These are phyloP conservation scores for Aureobasidium lini DNA, from an alignment of 2,329 filamentous ascomycete species.

Conservation along the genomic window DNA sequence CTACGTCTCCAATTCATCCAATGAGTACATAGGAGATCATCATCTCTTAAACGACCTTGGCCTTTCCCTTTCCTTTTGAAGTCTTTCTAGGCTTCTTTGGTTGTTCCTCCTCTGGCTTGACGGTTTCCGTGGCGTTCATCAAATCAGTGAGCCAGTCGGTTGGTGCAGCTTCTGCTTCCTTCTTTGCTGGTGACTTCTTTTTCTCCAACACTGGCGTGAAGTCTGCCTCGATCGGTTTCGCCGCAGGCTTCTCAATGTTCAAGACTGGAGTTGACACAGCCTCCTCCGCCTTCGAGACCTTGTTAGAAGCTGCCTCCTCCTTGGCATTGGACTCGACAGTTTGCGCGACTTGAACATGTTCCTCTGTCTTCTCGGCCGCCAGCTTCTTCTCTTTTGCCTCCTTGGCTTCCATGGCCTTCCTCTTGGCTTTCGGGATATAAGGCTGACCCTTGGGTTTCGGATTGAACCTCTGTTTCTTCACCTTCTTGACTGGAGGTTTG, in stretches of 20 bases:
- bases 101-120: background rate
- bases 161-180: background rate
- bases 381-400: background rate
- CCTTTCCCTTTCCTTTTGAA: background rate
- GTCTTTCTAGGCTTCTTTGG: background rate
- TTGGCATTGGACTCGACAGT: background rate
- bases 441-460: conserved; percentile 2
- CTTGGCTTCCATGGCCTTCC: background rate
- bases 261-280: too few species aligned
- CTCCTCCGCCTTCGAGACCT: too few species aligned
- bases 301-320: background rate
- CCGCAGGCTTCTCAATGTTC: too few species aligned
- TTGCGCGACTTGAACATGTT: background rate
- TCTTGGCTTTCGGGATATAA: background rate
- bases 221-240: too few species aligned
- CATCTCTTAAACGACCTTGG: background rate
- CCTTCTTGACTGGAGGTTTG: background rate
- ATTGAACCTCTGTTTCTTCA: conserved; percentile 1
- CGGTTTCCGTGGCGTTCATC: background rate
- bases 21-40: too few species aligned
- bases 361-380: background rate
- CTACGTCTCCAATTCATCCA: background rate
- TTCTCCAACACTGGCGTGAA: too few species aligned
- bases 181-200: background rate
- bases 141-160: conserved; percentile 5